Conservation (phyloP, 768 basidiomycete genomes). For the Boletus bicolor region DNA sequence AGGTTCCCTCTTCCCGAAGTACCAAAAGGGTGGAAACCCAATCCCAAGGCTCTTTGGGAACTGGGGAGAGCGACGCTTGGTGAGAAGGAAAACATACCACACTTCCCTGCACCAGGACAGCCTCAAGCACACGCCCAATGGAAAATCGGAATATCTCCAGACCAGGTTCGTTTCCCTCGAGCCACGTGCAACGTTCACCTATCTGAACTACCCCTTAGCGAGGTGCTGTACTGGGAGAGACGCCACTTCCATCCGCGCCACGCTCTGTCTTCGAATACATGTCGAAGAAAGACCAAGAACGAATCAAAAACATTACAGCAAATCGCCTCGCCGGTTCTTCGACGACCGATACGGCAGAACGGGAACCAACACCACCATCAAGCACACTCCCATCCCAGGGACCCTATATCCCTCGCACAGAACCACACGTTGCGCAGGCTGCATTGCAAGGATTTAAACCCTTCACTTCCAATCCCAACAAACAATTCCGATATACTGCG, state of each 20-base stretch:
- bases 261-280: constrained; percentile 93
- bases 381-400: constrained; percentile 23
- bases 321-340: constrained; percentile 24
- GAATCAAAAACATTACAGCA: constrained; percentile 61
- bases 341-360: constrained; percentile 25
- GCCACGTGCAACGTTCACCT: neutral
- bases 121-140: constrained; percentile 44
- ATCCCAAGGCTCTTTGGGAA: constrained; percentile 78
- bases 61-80: constrained; percentile 35
- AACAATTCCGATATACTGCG: constrained; percentile 81
- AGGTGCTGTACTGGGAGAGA: constrained; percentile 81
- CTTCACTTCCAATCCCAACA: constrained; percentile 68
- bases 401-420: constrained; percentile 54
- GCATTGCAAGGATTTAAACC: constrained; percentile 90
- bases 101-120: constrained; percentile 20
- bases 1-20: constrained; percentile 87
- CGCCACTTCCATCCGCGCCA: constrained; percentile 60
- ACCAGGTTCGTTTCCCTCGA: constrained; percentile 51
- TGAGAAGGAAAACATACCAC: constrained; percentile 46
- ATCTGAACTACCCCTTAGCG: constrained; percentile 49
- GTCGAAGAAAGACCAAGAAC: constrained; percentile 87
- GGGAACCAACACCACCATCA: constrained; percentile 19
- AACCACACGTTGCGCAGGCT: constrained; percentile 79
- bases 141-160: constrained; percentile 63
- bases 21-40: constrained; percentile 80